Base-by-base conservation (phyloP, 352 stramenopile species). In the Globisporangium cederbergense region DNA sequence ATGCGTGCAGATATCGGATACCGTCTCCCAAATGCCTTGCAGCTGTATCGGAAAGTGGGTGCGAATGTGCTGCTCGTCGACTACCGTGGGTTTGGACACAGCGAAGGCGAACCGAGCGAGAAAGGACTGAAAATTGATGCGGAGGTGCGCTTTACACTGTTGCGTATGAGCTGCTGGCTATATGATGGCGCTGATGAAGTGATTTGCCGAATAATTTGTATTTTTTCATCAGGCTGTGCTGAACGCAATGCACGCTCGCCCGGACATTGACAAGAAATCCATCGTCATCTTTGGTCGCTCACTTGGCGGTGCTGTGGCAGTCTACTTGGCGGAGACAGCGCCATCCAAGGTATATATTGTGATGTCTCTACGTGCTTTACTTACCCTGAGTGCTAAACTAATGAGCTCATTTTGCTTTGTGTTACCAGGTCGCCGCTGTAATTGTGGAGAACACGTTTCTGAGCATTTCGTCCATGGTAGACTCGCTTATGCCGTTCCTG, bases 361-460 rank as follows among this genome's bases (percentile, higher is more conserved):
- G 7, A 11, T 42, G 49, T 64, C 8, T 36, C 28, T 64, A 20
- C 18, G 40, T 16, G 16, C 40, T 18, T 16, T 45, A 42, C 32
- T 36, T 36, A 1, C 32, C 32, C 32, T 36, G 32, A 36, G 6
- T 36, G 32, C 32, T 36, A 36, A 36, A 8, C 32, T 36, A 7
- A 36, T 36, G 32, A 36, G 32, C 32, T 36, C 32, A 36, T 10
- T 53, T 67, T 3, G 60, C 36, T 53, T 67, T 3, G 60, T 30
- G 25, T 25, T 56, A 28, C 11, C 28, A 95, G 86, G 66, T 98
- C 36, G 89, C 88, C 18, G 95, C 86, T 30, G 70, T 98, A 25
- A 86, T 98, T 46, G 67, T 98, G 13, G 95, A 98, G 69, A 98
- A 98, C 70, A 98, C 95, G 13, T 98, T 98, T 68, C 69, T 95